Conservation (phyloP, 257 asterid genomes). For the Nicotiana obtusifolia region DNA sequence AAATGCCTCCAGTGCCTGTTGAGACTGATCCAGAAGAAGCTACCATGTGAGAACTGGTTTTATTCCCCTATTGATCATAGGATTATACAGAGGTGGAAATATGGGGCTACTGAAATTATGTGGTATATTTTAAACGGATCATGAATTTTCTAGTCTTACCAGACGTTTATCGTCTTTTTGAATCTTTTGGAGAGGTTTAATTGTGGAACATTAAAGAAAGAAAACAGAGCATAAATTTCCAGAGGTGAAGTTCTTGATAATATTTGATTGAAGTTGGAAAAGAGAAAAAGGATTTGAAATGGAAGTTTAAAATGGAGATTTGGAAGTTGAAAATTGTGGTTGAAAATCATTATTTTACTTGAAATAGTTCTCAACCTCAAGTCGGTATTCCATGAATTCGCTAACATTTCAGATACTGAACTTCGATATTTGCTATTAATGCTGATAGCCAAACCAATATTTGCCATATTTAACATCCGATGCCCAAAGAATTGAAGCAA, state of each 20-base stretch:
- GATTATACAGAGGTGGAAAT: not conserved
- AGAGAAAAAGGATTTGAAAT: not conserved
- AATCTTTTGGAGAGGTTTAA: not conserved
- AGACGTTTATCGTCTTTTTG: not conserved
- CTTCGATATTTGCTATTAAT: not conserved
- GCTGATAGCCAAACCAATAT: no score
- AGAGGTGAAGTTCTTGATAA: no score
- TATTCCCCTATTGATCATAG: not conserved
- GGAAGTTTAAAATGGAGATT: not conserved
- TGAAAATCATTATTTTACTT: not conserved
- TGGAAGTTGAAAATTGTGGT: not conserved
- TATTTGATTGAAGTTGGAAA: not conserved
- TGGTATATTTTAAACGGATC: not conserved
- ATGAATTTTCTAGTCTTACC: not conserved
- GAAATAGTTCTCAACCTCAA: not conserved
- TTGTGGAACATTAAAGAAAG: not conserved
- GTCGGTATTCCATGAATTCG: not conserved
- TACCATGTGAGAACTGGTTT: constrained; percentile 11
- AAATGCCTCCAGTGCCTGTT: constrained; percentile 44
- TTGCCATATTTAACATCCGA: no score
- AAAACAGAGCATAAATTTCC: not conserved
- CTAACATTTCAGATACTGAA: not conserved
- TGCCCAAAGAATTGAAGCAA: no score
- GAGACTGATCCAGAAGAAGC: constrained; percentile 68
- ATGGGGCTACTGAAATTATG: not conserved